Evolutionary conservation across 139 green algal species (phyloP).

Genomic region (Edaphochlamys debaryana): DNA sequence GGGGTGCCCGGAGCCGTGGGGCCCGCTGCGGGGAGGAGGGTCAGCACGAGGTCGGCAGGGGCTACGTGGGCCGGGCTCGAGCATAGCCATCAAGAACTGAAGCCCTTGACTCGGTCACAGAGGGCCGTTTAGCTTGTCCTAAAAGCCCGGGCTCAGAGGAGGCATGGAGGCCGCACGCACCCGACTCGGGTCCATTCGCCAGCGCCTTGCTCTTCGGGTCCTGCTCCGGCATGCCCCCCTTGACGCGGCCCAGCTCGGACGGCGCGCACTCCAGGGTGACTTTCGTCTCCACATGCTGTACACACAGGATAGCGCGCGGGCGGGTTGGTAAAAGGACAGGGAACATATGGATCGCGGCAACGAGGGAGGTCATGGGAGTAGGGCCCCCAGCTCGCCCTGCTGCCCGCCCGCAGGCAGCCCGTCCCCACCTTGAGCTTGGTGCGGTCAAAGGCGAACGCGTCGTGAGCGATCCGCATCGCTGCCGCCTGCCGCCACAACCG

Average conservation of each 20-base stretch:
- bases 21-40: not conserved
- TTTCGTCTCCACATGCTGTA: conserved; percentile 14
- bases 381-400: no score
- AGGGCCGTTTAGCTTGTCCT: no score
- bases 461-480: conserved; percentile 32
- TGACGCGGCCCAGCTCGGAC: conserved; percentile 28
- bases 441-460: conserved; percentile 40
- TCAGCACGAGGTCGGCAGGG: no score
- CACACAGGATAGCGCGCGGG: no score
- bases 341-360: no score
- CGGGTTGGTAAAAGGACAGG: no score
- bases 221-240: not conserved
- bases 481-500: conserved; percentile 49
- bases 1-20: conserved; percentile 26
- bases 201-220: not conserved
- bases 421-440: conserved; percentile 10
- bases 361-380: no score
- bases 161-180: not conserved
- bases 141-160: no score
- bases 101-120: no score
- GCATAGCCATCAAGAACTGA: not conserved
- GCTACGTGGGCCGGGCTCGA: no score
- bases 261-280: conserved; percentile 6
- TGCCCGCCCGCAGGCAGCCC: no score
- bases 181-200: not conserved